Evolutionary conservation across 2,329 filamentous ascomycete genomes (phyloP).

Genomic region (Paramyrothecium roridum): DNA sequence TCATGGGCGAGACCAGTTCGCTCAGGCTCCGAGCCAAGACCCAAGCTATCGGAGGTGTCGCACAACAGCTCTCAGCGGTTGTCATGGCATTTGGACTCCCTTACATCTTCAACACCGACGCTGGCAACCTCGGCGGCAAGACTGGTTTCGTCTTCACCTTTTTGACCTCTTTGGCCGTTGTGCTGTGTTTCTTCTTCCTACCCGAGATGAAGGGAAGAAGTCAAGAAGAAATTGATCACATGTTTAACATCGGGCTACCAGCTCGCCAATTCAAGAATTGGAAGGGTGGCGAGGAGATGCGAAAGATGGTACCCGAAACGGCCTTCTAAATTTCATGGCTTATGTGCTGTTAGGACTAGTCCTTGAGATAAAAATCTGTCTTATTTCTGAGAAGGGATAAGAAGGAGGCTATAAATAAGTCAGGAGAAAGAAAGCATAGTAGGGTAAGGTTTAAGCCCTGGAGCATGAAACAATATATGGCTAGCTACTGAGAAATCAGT

Average conservation of each 20-base stretch:
- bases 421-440: no score
- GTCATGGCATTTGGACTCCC: conserved; percentile 18
- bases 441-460: no score
- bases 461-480: no score
- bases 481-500: no score
- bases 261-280: background rate
- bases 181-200: conserved; percentile 39
- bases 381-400: no score
- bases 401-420: no score
- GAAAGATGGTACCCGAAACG: background rate
- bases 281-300: background rate
- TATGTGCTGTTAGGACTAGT: no score
- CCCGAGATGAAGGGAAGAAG: background rate
- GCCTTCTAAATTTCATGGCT: no score
- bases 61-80: conserved; percentile 32
- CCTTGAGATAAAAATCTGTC: no score
- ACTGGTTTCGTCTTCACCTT: conserved; percentile 36
- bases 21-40: conserved; percentile 16
- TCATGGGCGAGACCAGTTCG: conserved; percentile 26
- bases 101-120: conserved; percentile 23
- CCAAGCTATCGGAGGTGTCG: conserved; percentile 37
- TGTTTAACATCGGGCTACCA: background rate
- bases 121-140: conserved; percentile 33
- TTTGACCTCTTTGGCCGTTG: conserved; percentile 26
- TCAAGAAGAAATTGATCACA: background rate